Evolutionary conservation across 2,329 filamentous ascomycete genomes (phyloP).

Genomic region (Meredithiella fracta): DNA sequence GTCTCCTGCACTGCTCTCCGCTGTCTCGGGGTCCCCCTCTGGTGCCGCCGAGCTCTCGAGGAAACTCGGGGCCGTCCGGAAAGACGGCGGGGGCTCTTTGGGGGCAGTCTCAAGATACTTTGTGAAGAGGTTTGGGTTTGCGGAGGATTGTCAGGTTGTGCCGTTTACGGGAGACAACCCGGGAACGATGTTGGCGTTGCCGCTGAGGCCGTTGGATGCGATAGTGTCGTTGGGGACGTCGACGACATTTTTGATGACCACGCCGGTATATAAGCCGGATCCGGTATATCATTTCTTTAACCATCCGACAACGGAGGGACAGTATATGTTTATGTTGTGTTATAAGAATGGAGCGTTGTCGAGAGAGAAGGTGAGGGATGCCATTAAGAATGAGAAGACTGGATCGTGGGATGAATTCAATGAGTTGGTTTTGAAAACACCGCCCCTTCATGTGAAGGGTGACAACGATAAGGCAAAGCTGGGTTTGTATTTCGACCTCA

Average conservation of each 20-base stretch:
- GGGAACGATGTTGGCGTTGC: constrained; percentile 80
- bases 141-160: constrained; percentile 54
- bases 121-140: constrained; percentile 61
- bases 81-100: constrained; percentile 65
- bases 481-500: constrained; percentile 86
- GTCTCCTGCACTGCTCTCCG: constrained; percentile 56
- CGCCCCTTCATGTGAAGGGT: constrained; percentile 47
- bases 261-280: constrained; percentile 76
- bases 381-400: constrained; percentile 32
- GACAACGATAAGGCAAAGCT: constrained; percentile 51
- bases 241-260: constrained; percentile 96
- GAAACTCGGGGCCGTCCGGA: constrained; percentile 66
- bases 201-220: constrained; percentile 71
- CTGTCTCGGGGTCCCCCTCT: constrained; percentile 49
- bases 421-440: constrained; percentile 47
- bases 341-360: constrained; percentile 97
- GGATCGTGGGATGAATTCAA: constrained; percentile 67
- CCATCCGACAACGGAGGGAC: constrained; percentile 72
- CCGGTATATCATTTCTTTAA: constrained; percentile 96
- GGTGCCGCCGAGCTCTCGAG: constrained; percentile 44
- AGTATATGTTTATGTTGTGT: constrained; percentile 99
- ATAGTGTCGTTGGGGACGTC: constrained; percentile 91
- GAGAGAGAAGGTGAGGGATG: constrained; percentile 74
- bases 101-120: constrained; percentile 69
- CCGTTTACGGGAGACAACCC: constrained; percentile 95